These are phyloP conservation scores for Candida caryicola DNA, from an alignment of 805 yeast genomes.

Conservation along the genomic window DNA sequence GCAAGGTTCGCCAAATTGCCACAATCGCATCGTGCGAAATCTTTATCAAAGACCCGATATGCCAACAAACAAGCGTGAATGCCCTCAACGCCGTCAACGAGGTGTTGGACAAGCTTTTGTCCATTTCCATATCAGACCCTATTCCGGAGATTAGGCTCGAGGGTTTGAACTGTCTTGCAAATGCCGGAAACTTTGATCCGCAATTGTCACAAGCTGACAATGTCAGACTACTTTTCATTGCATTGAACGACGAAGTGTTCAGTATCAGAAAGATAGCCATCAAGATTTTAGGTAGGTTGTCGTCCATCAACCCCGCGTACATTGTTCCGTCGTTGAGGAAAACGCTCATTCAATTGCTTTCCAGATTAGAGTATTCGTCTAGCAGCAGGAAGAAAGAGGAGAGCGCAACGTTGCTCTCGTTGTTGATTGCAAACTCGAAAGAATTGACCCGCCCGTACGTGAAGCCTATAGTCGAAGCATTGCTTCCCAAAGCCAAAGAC, in stretches of 20 bases:
- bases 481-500: conserved; percentile 74
- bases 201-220: conserved; percentile 93
- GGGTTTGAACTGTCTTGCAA: conserved; percentile 61
- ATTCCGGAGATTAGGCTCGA: conserved; percentile 80
- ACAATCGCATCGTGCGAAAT: conserved; percentile 79
- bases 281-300: conserved; percentile 75
- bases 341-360: conserved; percentile 77
- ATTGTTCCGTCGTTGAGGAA: conserved; percentile 90
- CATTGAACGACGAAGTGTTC: conserved; percentile 87
- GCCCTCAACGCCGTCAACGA: conserved; percentile 81
- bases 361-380: conserved; percentile 80
- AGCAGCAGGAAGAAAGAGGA: conserved; percentile 78
- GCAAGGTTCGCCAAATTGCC: conserved; percentile 79
- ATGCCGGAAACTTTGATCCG: conserved; percentile 74
- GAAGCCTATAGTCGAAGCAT: conserved; percentile 82
- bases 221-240: conserved; percentile 78
- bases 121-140: conserved; percentile 86
- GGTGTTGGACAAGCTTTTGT: conserved; percentile 74
- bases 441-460: conserved; percentile 88
- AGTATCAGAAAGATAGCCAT: conserved; percentile 77
- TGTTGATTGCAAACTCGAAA: conserved; percentile 72
- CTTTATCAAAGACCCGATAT: conserved; percentile 76
- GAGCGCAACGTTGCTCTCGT: conserved; percentile 70
- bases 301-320: conserved; percentile 89
- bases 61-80: conserved; percentile 75